These are phyloP conservation scores for Pyrenochaeta sp. DNA, from an alignment of 2,329 filamentous ascomycete species.

Conservation along the genomic window DNA sequence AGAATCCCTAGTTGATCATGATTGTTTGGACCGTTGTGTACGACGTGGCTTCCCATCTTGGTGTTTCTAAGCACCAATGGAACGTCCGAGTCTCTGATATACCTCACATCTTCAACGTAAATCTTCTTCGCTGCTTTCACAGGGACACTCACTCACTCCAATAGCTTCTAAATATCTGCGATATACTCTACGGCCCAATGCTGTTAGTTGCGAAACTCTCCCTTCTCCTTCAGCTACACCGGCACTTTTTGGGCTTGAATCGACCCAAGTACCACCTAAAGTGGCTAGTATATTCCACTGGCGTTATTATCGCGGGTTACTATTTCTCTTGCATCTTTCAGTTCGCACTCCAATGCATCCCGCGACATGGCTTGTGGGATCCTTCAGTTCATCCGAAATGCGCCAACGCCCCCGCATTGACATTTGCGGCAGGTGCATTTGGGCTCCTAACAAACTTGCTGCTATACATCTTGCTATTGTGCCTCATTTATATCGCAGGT, in stretches of 20 bases:
- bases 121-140: background rate
- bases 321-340: background rate
- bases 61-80: background rate
- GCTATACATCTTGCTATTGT: background rate
- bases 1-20: background rate
- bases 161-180: background rate
- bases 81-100: background rate
- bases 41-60: background rate
- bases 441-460: slow-evolving; percentile 1
- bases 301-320: background rate
- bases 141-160: background rate
- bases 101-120: background rate
- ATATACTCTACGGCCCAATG: background rate
- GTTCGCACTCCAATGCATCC: background rate
- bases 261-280: background rate
- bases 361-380: background rate
- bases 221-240: slow-evolving; percentile 1
- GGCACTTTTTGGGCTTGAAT: background rate
- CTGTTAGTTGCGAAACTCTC: background rate
- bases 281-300: background rate
- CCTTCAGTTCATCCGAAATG: background rate
- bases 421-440: background rate
- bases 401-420: background rate
- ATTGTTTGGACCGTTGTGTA: background rate
- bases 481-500: background rate